Evolutionary conservation across 306 rosid genomes (phyloP).

Genomic region (Inga leiocalycina): DNA sequence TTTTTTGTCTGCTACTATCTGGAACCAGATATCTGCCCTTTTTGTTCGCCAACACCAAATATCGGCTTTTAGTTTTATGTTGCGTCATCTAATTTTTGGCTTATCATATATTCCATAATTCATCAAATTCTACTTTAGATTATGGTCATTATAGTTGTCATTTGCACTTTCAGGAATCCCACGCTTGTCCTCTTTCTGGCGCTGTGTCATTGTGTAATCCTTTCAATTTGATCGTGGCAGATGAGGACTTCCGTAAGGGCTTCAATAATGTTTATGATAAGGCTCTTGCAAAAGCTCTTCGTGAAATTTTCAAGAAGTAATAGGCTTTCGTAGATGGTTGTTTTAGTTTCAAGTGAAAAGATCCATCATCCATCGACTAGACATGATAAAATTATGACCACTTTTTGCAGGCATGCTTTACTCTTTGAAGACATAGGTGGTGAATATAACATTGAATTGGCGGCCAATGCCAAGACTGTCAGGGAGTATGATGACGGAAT

Average conservation of each 20-base stretch:
- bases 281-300: conserved; percentile 70
- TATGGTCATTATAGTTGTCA: conserved; percentile 19
- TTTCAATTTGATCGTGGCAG: conserved; percentile 83
- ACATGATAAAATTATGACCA: background rate
- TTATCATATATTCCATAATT: conserved; percentile 11
- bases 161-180: conserved; percentile 65
- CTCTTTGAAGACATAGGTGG: conserved; percentile 80
- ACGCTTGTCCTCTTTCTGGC: conserved; percentile 75
- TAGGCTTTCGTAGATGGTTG: conserved; percentile 21
- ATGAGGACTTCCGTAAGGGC: conserved; percentile 90
- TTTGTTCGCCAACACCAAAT: background rate
- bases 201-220: conserved; percentile 98
- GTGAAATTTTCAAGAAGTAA: conserved; percentile 78
- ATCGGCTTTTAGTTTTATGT: background rate
- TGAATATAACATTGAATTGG: conserved; percentile 71
- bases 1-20: background rate
- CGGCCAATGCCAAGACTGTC: conserved; percentile 73
- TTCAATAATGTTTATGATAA: conserved; percentile 80
- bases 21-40: background rate
- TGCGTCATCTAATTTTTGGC: conserved; percentile 12
- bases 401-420: conserved; percentile 67
- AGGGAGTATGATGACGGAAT: conserved; percentile 88
- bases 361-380: conserved; percentile 16
- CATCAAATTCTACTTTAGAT: conserved; percentile 14
- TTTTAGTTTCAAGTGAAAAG: conserved; percentile 23